Percentiles rank a stretch among this genome's conserved stretches.
phyloP scores from a whole-genome alignment of 2,329 filamentous ascomycete species.

The Neurospora sp. region DNA sequence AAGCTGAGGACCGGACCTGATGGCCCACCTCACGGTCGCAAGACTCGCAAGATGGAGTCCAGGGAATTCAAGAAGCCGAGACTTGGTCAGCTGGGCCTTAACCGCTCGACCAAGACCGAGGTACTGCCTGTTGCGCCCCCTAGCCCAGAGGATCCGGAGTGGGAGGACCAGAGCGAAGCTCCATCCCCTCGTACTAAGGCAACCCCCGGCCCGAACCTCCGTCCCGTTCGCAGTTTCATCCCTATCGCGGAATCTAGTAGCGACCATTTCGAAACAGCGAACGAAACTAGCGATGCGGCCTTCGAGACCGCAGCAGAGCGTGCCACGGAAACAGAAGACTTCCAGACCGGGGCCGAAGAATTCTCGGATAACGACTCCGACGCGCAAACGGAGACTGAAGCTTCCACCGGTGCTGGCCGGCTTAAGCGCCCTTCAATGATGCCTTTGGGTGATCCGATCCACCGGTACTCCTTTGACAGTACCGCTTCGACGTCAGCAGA shows the following conservation, averaged over 20 bases:
- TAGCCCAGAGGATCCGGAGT: slow-evolving; percentile 61
- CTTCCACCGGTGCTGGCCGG: slow-evolving; percentile 32
- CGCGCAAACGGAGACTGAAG: slow-evolving; percentile 70
- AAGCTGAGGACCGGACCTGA: slow-evolving; percentile 49
- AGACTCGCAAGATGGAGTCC: slow-evolving; percentile 53
- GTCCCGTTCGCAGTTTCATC: slow-evolving; percentile 19
- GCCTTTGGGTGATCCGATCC: slow-evolving; percentile 37
- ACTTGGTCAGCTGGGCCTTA: slow-evolving; percentile 63
- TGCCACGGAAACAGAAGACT: slow-evolving; percentile 82
- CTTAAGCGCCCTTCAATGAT: slow-evolving; percentile 34
- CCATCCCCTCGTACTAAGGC: slow-evolving; percentile 41
- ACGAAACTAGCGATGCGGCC: slow-evolving; percentile 59
- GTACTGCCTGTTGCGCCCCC: slow-evolving; percentile 33
- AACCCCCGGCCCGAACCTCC: slow-evolving; percentile 22
- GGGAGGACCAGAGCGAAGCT: slow-evolving; percentile 69
- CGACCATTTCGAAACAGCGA: slow-evolving; percentile 63
- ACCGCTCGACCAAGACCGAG: slow-evolving; percentile 67
- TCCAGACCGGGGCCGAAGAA: slow-evolving; percentile 86
- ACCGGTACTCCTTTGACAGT: slow-evolving; percentile 66
- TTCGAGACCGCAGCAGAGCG: slow-evolving; percentile 68
- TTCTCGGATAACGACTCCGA: slow-evolving; percentile 61
- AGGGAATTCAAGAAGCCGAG: slow-evolving; percentile 68
- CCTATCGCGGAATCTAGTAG: slow-evolving; percentile 22
- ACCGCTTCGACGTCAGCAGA: slow-evolving; percentile 81
- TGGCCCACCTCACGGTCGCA: slow-evolving; percentile 37